Conservation (phyloP, 2,329 filamentous ascomycete genomes). For the Fusarium robinianum region DNA sequence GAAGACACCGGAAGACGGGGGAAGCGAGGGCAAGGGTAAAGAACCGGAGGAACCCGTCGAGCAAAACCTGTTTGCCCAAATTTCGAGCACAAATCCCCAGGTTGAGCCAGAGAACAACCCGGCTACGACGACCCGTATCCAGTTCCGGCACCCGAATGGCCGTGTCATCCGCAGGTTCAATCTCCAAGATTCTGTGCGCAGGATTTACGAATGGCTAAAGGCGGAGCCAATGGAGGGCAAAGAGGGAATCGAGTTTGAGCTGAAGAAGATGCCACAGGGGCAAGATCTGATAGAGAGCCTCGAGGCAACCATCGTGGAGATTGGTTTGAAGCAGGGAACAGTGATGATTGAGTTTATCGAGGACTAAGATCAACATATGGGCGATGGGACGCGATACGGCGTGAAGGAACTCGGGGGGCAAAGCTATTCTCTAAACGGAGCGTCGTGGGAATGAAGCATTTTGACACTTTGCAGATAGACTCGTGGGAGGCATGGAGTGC, state of each 20-base stretch:
- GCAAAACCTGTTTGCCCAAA: slow-evolving; percentile 64
- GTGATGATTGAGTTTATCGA: slow-evolving; percentile 93
- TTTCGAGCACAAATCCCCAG: slow-evolving; percentile 75
- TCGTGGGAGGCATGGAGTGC: too few relatives aligned
- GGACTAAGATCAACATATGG: slow-evolving; percentile 41
- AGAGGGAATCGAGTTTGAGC: slow-evolving; percentile 77
- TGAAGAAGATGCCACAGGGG: slow-evolving; percentile 78
- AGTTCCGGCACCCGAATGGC: slow-evolving; percentile 85
- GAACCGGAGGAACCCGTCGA: slow-evolving; percentile 45
- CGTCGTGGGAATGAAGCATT: slow-evolving; percentile 5
- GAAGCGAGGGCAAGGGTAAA: slow-evolving; percentile 60
- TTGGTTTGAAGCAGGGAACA: slow-evolving; percentile 87
- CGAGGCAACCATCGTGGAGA: slow-evolving; percentile 75
- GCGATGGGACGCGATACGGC: not conserved
- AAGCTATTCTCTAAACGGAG: too few relatives aligned
- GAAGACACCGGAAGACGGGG: slow-evolving; percentile 57
- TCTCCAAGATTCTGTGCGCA: slow-evolving; percentile 73
- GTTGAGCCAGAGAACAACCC: slow-evolving; percentile 75
- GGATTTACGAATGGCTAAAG: slow-evolving; percentile 97
- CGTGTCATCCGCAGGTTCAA: slow-evolving; percentile 87
- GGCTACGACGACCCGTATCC: slow-evolving; percentile 80
- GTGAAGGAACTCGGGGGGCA: slow-evolving; percentile 1
- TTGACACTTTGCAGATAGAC: too few relatives aligned
- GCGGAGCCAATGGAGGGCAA: slow-evolving; percentile 82
- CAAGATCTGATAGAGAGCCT: slow-evolving; percentile 80